Evolutionary conservation across 768 basidiomycete genomes (phyloP).

Genomic region (Panaeolus cyanescens): DNA sequence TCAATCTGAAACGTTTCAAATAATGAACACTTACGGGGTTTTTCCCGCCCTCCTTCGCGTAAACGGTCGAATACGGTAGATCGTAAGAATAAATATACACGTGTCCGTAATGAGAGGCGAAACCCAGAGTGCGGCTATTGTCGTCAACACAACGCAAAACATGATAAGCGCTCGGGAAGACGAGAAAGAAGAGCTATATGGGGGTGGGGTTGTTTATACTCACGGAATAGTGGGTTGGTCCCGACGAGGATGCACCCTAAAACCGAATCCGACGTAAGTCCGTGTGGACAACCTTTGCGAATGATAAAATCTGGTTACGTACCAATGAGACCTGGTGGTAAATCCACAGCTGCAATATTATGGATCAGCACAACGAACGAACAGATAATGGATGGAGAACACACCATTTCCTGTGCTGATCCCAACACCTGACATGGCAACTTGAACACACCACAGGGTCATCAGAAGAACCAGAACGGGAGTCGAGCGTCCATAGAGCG

Average conservation of each 20-base stretch:
- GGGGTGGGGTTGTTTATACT: too few relatives aligned
- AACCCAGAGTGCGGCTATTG: constrained; percentile 26
- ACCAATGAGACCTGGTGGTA: constrained; percentile 24
- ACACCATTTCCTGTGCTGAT: constrained; percentile 21
- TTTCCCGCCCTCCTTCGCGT: background rate
- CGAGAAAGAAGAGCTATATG: background rate
- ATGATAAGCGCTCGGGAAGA: background rate
- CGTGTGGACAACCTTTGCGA: background rate
- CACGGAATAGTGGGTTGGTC: constrained; percentile 19
- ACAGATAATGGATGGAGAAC: too few relatives aligned
- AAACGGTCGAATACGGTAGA: constrained; percentile 16
- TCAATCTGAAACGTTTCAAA: too few relatives aligned
- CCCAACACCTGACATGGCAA: constrained; percentile 19
- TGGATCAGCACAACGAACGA: too few relatives aligned
- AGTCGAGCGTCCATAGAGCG: constrained; percentile 21
- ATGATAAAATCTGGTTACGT: background rate
- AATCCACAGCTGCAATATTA: constrained; percentile 20
- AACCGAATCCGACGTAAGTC: background rate
- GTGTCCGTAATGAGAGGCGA: constrained; percentile 22
- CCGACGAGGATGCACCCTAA: constrained; percentile 25
- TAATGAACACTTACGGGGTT: constrained; percentile 20
- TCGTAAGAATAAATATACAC: constrained; percentile 18
- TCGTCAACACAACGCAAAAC: background rate
- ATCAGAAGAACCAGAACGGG: constrained; percentile 17
- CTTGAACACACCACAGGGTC: constrained; percentile 19